A percentile compares a stretch with the other conserved stretches of the same genome.
Conservation (phyloP, 352 stramenopile species). For the Aphanomyces euteiches region DNA sequence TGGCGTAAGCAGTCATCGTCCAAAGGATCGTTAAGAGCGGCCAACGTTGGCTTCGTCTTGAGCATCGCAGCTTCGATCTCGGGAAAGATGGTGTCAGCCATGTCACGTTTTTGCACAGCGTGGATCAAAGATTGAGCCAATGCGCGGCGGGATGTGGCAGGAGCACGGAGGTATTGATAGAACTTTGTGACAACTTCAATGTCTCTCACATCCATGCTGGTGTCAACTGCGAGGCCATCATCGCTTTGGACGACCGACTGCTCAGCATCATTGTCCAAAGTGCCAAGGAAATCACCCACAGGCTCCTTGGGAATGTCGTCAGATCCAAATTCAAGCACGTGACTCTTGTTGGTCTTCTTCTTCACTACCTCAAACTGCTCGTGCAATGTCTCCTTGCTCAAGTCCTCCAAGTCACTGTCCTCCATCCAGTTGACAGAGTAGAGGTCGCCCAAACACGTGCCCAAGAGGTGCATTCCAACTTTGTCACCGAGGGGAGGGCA, state of each 20-base stretch:
- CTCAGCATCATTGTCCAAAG: slow-evolving; percentile 47
- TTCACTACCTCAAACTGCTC: slow-evolving; percentile 73
- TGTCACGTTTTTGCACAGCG: slow-evolving; percentile 47
- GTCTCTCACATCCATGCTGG: slow-evolving; percentile 53
- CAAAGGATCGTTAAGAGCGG: slow-evolving; percentile 7
- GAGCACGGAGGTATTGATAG: slow-evolving; percentile 69
- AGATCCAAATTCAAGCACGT: slow-evolving; percentile 74
- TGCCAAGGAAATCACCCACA: slow-evolving; percentile 80
- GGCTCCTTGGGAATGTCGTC: slow-evolving; percentile 59
- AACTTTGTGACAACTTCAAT: slow-evolving; percentile 71
- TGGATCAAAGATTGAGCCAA: slow-evolving; percentile 46
- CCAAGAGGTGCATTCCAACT: slow-evolving; percentile 63
- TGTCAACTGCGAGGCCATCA: slow-evolving; percentile 32
- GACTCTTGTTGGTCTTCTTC: slow-evolving; percentile 71
- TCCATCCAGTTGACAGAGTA: slow-evolving; percentile 92
- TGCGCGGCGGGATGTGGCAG: slow-evolving; percentile 30
- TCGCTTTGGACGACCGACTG: background rate
- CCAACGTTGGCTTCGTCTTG: background rate
- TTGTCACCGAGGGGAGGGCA: slow-evolving; percentile 69
- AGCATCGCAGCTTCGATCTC: slow-evolving; percentile 36
- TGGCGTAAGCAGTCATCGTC: slow-evolving; percentile 13
- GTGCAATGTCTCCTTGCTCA: slow-evolving; percentile 73
- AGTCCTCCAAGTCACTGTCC: slow-evolving; percentile 79
- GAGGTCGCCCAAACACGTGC: slow-evolving; percentile 82
- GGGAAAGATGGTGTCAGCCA: slow-evolving; percentile 53